Evolutionary conservation across 176 grass and related monocot genomes (phyloP).

Genomic region (Oryza coarctata): DNA sequence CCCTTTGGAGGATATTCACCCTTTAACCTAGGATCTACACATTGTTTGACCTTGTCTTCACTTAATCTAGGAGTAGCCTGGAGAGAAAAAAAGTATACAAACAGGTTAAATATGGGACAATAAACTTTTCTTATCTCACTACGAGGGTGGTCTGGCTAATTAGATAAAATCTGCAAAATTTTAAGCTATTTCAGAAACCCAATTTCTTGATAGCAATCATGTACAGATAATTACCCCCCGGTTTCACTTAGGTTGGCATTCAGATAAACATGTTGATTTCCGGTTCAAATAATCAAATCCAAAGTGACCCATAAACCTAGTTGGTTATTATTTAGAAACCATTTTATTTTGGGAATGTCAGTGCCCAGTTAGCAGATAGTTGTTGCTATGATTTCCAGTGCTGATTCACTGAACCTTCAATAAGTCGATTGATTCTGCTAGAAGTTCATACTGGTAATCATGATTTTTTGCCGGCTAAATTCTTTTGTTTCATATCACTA

Average conservation of each 20-base stretch:
- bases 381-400: background rate
- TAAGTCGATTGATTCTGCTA: background rate
- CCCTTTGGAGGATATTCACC: constrained; percentile 58
- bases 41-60: constrained; percentile 65
- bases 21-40: constrained; percentile 67
- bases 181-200: background rate
- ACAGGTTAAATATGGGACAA: constrained; percentile 17
- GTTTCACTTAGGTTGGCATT: background rate
- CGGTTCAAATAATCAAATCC: background rate
- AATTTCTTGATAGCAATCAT: background rate
- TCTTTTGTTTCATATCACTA: background rate
- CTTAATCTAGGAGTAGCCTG: constrained; percentile 62
- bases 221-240: background rate
- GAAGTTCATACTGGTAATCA: background rate
- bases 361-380: background rate
- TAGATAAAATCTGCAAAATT: background rate
- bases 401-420: constrained; percentile 1
- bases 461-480: background rate
- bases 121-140: background rate
- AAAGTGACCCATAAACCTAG: background rate
- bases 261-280: constrained; percentile 14
- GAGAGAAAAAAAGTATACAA: background rate
- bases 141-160: background rate
- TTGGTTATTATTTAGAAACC: background rate
- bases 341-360: background rate